Conservation (phyloP, 2,329 filamentous ascomycete genomes). For the Penicillium sp. region DNA sequence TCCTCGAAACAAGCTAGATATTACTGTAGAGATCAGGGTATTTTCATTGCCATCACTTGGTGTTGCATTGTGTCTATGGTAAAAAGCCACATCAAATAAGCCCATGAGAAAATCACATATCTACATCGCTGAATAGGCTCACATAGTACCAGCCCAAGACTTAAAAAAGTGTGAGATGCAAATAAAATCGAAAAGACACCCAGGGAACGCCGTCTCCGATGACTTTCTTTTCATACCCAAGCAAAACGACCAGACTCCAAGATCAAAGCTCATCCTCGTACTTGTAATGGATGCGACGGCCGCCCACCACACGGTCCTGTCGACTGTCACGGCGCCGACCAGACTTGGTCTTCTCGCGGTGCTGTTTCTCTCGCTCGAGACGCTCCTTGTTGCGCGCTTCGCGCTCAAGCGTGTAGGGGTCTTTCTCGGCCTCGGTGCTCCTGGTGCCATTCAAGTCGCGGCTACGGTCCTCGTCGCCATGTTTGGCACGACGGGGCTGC, state of each 20-base stretch:
- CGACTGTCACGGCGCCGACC: constrained; percentile 36
- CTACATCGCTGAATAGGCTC: constrained; percentile 5
- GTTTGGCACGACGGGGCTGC: constrained; percentile 37
- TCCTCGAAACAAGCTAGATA: not conserved
- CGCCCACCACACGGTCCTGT: constrained; percentile 31
- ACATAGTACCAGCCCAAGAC: not conserved
- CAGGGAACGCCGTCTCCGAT: constrained; percentile 10
- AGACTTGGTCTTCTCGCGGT: constrained; percentile 49
- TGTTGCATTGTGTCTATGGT: constrained; percentile 4
- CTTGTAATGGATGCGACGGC: constrained; percentile 47
- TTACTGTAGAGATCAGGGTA: not conserved
- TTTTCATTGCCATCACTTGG: not conserved
- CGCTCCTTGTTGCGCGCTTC: constrained; percentile 62
- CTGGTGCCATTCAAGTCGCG: constrained; percentile 22
- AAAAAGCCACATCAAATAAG: constrained; percentile 1
- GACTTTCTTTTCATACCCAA: constrained; percentile 9
- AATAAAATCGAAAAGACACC: not conserved
- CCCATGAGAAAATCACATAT: constrained; percentile 3
- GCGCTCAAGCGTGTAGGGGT: constrained; percentile 71
- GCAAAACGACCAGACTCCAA: not conserved
- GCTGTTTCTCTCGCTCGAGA: constrained; percentile 63
- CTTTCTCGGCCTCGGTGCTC: constrained; percentile 47
- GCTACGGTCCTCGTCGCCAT: constrained; percentile 28
- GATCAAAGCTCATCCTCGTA: constrained; percentile 45
- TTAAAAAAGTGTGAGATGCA: constrained; percentile 11